These are phyloP conservation scores for Cicer yamashitae DNA, from an alignment of 306 rosid species.

Conservation along the genomic window DNA sequence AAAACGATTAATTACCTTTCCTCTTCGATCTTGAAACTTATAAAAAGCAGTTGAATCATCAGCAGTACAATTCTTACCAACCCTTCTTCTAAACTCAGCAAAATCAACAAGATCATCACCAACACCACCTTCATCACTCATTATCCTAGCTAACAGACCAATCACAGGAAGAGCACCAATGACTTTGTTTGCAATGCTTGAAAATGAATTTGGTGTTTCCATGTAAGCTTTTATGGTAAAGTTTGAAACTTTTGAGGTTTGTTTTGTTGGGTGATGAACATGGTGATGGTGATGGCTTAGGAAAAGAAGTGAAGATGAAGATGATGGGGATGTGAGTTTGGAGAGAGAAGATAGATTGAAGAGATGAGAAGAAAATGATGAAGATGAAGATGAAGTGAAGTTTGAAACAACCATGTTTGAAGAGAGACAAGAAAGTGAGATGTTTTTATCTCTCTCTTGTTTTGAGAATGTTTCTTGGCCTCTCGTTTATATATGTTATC, in stretches of 20 bases:
- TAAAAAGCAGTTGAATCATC: constrained; percentile 76
- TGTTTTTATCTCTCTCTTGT: constrained; percentile 31
- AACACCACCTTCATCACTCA: constrained; percentile 90
- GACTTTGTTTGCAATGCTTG: constrained; percentile 70
- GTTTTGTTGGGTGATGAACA: constrained; percentile 49
- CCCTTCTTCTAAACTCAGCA: constrained; percentile 86
- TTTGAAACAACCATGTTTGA: constrained; percentile 34
- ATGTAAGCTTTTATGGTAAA: constrained; percentile 71
- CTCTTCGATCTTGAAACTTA: constrained; percentile 73
- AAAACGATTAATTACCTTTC: constrained; percentile 55
- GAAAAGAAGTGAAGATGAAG: constrained; percentile 53
- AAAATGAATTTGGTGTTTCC: constrained; percentile 71
- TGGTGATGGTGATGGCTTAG: constrained; percentile 48
- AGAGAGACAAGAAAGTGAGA: neutral
- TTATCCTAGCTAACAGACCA: constrained; percentile 77
- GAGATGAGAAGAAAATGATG: constrained; percentile 36
- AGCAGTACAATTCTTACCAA: constrained; percentile 74
- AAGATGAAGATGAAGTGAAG: constrained; percentile 36
- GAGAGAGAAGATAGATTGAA: constrained; percentile 37
- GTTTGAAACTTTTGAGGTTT: neutral
- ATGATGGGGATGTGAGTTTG: constrained; percentile 52
- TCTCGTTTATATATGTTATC: constrained; percentile 59
- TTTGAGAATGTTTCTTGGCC: constrained; percentile 44
- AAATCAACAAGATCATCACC: constrained; percentile 81
- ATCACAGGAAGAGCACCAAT: constrained; percentile 88